Conservation (phyloP, 2,329 filamentous ascomycete genomes). For the Trichophyton rubrum region DNA sequence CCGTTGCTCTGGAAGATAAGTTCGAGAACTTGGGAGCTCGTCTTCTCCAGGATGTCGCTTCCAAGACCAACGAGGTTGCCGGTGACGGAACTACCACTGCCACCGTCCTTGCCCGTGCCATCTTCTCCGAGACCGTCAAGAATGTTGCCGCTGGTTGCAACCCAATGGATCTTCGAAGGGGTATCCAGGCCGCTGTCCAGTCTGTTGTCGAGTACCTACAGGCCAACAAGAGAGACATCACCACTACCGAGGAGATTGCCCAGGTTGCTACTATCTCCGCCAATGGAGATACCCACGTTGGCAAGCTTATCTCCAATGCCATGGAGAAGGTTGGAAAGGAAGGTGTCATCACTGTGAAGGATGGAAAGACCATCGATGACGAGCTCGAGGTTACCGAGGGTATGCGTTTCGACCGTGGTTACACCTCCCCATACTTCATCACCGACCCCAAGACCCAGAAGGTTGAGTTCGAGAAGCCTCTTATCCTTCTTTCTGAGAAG, state of each 20-base stretch:
- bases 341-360: slow-evolving; percentile 99
- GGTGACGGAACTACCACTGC: slow-evolving; percentile 98
- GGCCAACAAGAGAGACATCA: slow-evolving; percentile 95
- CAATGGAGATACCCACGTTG: slow-evolving; percentile 92
- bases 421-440: slow-evolving; percentile 99
- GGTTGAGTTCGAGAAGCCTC: slow-evolving; percentile 98
- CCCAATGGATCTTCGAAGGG: slow-evolving; percentile 95
- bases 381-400: slow-evolving; percentile 99
- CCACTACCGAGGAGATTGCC: slow-evolving; percentile 89
- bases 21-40: slow-evolving; percentile 98
- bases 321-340: slow-evolving; percentile 99
- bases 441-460: slow-evolving; percentile 97
- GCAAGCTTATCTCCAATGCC: slow-evolving; percentile 87
- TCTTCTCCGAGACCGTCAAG: slow-evolving; percentile 99
- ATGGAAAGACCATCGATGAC: slow-evolving; percentile 95
- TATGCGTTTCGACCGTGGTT: slow-evolving; percentile 99
- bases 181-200: slow-evolving; percentile 92
- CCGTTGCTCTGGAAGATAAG: slow-evolving; percentile 91
- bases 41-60: slow-evolving; percentile 93
- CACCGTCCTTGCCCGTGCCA: slow-evolving; percentile 89
- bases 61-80: slow-evolving; percentile 97
- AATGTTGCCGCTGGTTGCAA: slow-evolving; percentile 99
- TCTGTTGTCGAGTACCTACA: slow-evolving; percentile 88
- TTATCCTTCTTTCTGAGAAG: slow-evolving; percentile 98
- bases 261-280: slow-evolving; percentile 97